Evolutionary conservation across 2,329 filamentous ascomycete species (phyloP).

Genomic region (Aspergillus terreus): DNA sequence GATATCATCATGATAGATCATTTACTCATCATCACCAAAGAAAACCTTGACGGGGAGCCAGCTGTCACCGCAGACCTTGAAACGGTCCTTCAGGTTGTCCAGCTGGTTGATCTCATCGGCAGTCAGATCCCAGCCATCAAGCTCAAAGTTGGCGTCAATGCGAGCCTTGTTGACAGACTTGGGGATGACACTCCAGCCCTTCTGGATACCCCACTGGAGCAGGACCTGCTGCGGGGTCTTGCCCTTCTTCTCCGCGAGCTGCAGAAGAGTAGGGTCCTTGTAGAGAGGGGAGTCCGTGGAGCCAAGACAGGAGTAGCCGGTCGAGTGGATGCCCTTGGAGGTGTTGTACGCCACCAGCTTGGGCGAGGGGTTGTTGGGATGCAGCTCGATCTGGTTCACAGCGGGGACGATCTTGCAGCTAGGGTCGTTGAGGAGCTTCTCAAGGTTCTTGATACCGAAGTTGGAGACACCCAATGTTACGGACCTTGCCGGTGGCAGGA

Average conservation of each 20-base stretch:
- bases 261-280: conserved; percentile 49
- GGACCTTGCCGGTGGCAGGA: conserved; percentile 57
- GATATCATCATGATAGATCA: conserved; percentile 13
- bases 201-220: conserved; percentile 71
- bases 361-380: conserved; percentile 68
- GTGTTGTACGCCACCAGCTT: conserved; percentile 50
- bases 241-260: conserved; percentile 53
- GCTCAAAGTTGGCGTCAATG: conserved; percentile 72
- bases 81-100: conserved; percentile 66
- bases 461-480: conserved; percentile 84
- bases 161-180: conserved; percentile 73
- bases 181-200: conserved; percentile 79
- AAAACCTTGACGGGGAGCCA: conserved; percentile 75
- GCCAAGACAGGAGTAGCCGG: conserved; percentile 55
- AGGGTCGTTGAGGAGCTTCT: conserved; percentile 68
- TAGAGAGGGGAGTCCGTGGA: conserved; percentile 54
- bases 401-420: conserved; percentile 53
- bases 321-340: conserved; percentile 52
- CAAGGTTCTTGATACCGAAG: conserved; percentile 76
- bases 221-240: conserved; percentile 55
- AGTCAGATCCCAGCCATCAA: conserved; percentile 70
- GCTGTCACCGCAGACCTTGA: conserved; percentile 74
- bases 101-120: conserved; percentile 69
- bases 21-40: conserved; percentile 75
- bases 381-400: conserved; percentile 52